Percentiles rank a stretch among this genome's conserved stretches.
Conservation (phyloP, 768 basidiomycete species). For the Lactarius tabidus region DNA sequence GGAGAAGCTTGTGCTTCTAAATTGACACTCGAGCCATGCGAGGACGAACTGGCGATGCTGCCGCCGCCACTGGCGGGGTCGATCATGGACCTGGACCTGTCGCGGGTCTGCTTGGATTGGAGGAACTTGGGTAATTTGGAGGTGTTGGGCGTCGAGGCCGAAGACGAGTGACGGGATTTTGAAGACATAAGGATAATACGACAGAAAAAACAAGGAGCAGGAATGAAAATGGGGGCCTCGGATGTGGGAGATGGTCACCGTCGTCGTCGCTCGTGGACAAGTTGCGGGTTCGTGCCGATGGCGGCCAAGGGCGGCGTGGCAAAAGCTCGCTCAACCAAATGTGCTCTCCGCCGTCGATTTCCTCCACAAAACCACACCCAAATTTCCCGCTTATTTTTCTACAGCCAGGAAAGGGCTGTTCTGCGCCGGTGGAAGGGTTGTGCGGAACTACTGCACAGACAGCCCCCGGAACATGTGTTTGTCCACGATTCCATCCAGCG, state of each 20-base stretch:
- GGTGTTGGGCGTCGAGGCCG: conserved; percentile 42
- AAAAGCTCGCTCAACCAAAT: conserved; percentile 4
- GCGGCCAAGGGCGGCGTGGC: conserved; percentile 6
- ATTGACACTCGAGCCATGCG: conserved; percentile 36
- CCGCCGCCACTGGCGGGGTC: conserved; percentile 38
- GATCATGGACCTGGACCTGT: conserved; percentile 53
- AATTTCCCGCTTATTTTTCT: neutral
- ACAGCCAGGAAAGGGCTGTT: neutral
- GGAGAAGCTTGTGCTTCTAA: conserved; percentile 20
- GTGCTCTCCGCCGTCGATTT: neutral
- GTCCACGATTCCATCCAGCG: neutral
- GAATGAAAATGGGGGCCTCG: neutral
- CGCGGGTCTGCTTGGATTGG: conserved; percentile 53
- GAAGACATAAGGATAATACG: conserved; percentile 38
- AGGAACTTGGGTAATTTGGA: conserved; percentile 67
- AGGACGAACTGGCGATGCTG: conserved; percentile 42
- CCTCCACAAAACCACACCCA: neutral
- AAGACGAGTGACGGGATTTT: conserved; percentile 42
- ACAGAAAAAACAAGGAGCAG: neutral
- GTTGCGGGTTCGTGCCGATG: neutral
- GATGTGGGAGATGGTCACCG: conserved; percentile 1
- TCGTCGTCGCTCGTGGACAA: conserved; percentile 17
- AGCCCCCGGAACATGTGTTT: conserved; percentile 1
- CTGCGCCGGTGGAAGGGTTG: neutral
- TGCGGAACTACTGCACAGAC: neutral